A percentile compares a stretch with the other conserved stretches of the same genome.
Conservation (phyloP, 495 filamentous ascomycete species). For the Glarea lozoyensis region DNA sequence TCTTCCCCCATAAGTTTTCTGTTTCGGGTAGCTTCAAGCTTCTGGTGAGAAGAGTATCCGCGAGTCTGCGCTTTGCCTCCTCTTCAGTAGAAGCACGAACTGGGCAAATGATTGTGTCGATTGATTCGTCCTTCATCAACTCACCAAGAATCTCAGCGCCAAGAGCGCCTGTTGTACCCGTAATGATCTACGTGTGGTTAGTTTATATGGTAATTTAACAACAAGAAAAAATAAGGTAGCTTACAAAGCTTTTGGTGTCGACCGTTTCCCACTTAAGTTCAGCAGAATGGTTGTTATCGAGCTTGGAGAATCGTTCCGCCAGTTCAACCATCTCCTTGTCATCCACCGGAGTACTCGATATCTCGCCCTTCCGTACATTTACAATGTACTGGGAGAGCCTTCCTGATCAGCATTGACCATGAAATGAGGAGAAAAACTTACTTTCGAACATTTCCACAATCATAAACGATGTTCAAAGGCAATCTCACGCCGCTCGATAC, state of each 20-base stretch:
- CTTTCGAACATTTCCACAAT: slow-evolving; percentile 33
- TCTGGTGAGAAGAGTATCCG: slow-evolving; percentile 30
- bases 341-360: no score
- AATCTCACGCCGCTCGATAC: slow-evolving; percentile 9
- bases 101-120: slow-evolving; percentile 44
- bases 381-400: neutral
- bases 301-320: no score
- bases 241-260: no score
- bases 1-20: no score
- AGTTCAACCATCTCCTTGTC: slow-evolving; percentile 23
- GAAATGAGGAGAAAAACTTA: slow-evolving; percentile 15
- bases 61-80: slow-evolving; percentile 41
- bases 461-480: slow-evolving; percentile 37
- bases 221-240: neutral
- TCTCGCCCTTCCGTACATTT: no score
- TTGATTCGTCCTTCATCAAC: slow-evolving; percentile 21
- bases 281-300: no score
- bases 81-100: slow-evolving; percentile 38
- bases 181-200: slow-evolving; percentile 37
- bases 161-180: slow-evolving; percentile 54
- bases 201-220: no score
- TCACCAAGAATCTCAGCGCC: slow-evolving; percentile 47
- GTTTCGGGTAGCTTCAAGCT: neutral
- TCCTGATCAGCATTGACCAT: neutral
- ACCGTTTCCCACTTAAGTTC: no score